Percentiles rank a stretch among this genome's conserved stretches.
Conservation (phyloP, 345 rosid species). For the Passiflora organensis region DNA sequence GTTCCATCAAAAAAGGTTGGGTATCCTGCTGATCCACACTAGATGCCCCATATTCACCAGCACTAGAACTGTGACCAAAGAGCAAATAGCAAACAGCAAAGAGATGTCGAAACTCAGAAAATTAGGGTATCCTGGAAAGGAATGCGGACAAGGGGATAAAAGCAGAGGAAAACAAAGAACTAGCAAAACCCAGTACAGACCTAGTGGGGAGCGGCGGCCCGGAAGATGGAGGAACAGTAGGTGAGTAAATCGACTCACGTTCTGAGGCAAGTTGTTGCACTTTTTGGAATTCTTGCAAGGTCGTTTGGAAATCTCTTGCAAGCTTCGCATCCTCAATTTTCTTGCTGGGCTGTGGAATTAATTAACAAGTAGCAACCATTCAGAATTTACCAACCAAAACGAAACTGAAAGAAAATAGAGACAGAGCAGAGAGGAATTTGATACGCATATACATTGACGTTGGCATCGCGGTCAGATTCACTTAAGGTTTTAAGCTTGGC, state of each 20-base stretch:
- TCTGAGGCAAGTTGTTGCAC: slow-evolving; percentile 64
- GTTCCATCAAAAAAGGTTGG: slow-evolving; percentile 46
- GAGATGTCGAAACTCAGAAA: background rate
- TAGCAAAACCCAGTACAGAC: background rate
- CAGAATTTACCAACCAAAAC: background rate
- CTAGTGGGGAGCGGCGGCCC: slow-evolving; percentile 15
- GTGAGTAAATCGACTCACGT: slow-evolving; percentile 56
- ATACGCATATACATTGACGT: slow-evolving; percentile 29
- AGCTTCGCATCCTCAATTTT: slow-evolving; percentile 67
- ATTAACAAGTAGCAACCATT: no score
- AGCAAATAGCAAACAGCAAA: background rate
- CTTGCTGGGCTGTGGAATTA: slow-evolving; percentile 38
- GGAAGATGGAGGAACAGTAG: slow-evolving; percentile 40
- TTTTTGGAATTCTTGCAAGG: slow-evolving; percentile 60
- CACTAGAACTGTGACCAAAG: slow-evolving; percentile 30
- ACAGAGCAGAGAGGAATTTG: no score
- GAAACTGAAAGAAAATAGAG: no score
- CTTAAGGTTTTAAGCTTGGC: slow-evolving; percentile 53
- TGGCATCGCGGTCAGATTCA: slow-evolving; percentile 41
- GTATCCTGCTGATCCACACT: slow-evolving; percentile 29
- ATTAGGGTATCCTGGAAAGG: background rate
- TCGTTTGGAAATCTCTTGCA: slow-evolving; percentile 56
- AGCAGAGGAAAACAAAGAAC: background rate
- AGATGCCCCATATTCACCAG: slow-evolving; percentile 24
- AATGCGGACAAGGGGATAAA: background rate